Conservation (phyloP, 2,329 filamentous ascomycete species). For the Ustilaginoidea virens region DNA sequence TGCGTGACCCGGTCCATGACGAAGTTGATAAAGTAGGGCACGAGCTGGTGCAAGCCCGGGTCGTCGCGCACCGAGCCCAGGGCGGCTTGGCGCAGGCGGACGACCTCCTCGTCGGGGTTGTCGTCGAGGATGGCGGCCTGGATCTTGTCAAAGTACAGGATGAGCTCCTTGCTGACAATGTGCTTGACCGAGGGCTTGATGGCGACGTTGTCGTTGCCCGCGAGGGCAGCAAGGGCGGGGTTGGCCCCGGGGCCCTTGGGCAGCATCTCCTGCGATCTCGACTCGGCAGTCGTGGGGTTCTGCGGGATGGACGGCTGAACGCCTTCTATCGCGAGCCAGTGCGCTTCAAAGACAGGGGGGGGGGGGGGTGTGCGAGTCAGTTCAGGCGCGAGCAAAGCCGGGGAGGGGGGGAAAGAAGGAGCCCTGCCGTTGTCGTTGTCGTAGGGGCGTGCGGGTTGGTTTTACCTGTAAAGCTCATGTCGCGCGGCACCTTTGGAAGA, state of each 20-base stretch:
- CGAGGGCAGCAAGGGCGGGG: slow-evolving; percentile 62
- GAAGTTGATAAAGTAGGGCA: slow-evolving; percentile 94
- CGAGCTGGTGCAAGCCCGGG: slow-evolving; percentile 83
- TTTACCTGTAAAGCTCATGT: slow-evolving; percentile 78
- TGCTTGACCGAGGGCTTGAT: slow-evolving; percentile 92
- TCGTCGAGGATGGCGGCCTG: slow-evolving; percentile 80
- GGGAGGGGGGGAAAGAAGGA: no score
- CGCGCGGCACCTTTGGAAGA: slow-evolving; percentile 82
- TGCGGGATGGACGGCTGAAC: slow-evolving; percentile 94
- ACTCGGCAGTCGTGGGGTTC: slow-evolving; percentile 79
- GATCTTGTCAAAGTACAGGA: slow-evolving; percentile 94
- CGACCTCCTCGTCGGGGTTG: slow-evolving; percentile 61
- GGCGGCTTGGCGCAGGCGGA: slow-evolving; percentile 63
- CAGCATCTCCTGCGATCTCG: slow-evolving; percentile 68
- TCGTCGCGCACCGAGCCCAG: slow-evolving; percentile 76
- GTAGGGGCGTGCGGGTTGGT: slow-evolving; percentile 5
- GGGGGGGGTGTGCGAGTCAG: no score
- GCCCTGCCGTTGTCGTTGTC: no score
- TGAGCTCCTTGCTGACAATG: slow-evolving; percentile 86
- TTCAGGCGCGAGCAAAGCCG: no score
- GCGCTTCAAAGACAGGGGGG: slow-evolving; percentile 55
- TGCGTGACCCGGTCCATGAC: slow-evolving; percentile 94
- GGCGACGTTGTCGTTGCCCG: slow-evolving; percentile 68
- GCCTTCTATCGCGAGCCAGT: slow-evolving; percentile 95
- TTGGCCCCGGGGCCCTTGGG: slow-evolving; percentile 85